Evolutionary conservation across 805 yeast genomes (phyloP), one percentile per base, ranked within the genome.

Genomic region (Grigorovia humatica): DNA sequence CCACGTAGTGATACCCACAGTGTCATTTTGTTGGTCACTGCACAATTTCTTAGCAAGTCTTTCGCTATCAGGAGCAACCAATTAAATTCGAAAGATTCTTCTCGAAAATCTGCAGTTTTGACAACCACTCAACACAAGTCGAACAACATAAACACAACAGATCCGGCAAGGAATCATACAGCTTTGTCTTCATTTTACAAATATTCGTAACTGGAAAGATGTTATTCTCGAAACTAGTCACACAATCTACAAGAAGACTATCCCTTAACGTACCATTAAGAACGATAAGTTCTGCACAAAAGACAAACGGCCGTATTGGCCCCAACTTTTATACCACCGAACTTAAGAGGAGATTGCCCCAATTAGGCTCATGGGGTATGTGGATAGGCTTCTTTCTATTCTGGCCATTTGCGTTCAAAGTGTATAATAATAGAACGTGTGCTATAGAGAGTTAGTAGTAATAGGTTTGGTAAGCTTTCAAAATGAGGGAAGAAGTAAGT

Each of bases 351-450:
- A 46, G 61, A 41, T 53, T 48, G 9, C 57, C 58, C n/a, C 52
- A 58, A 13, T 44, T 64, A 7, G 12, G 48, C 8, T 51, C 51
- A 7, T 64, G 65, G 63, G 53, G 58, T 19, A 52, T 56, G 9
- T 50, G 53, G 20, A 47, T 64, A 50, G 42, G 54, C 17, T 48
- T 48, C 6, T 46, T 57, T 43, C 40, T 66, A 20, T 62, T 62
- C 15, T 66, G 70, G 70, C 70, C 70, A 46, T 57, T 50, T 38
- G 51, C 55, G n/a, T 49, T 60, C 23, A 44, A 48, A 27, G 19
- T 38, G 5, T 47, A 52, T 41, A 49, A 50, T 29, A 23, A 46
- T 30, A 18, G 48, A 43, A 43, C 29, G 20, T 41, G 41, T 20
- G 51, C 47, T 7, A 20, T 48, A 4, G 40, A 18, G 6, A 38